A percentile compares a stretch with the other conserved stretches of the same genome.
Evolutionary conservation across 208 protist species (phyloP).

Genomic region (Crithidia sp.): DNA sequence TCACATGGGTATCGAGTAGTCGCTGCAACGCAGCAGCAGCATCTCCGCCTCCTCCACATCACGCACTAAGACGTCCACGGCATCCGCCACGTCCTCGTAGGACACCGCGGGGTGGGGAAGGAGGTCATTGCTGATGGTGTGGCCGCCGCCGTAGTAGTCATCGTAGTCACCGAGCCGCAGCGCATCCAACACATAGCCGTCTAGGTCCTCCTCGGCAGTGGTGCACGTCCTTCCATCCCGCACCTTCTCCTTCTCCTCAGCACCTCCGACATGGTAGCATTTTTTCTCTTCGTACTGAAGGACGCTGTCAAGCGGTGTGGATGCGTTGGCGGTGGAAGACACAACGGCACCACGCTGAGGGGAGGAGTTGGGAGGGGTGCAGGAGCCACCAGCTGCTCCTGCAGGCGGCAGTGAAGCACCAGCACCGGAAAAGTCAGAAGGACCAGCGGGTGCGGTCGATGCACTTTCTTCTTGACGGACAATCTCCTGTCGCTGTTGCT

Average conservation of each 20-base stretch:
- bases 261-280: neutral
- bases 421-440: too few relatives aligned
- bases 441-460: neutral
- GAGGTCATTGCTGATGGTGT: neutral
- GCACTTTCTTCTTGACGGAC: neutral
- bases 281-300: neutral
- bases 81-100: conserved; percentile 1
- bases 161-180: neutral
- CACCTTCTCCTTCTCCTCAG: neutral
- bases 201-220: neutral
- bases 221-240: neutral
- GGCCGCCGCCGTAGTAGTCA: neutral
- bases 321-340: neutral
- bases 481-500: neutral
- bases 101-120: neutral
- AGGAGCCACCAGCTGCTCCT: too few relatives aligned
- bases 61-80: neutral
- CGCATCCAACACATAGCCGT: neutral
- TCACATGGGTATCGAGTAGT: conserved; percentile 36
- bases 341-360: neutral
- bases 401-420: too few relatives aligned
- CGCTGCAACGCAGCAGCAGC: conserved; percentile 33
- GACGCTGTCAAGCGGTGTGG: neutral
- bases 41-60: conserved; percentile 38
- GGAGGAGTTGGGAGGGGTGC: too few relatives aligned